Percentiles rank a stretch among this genome's conserved stretches.
Conservation (phyloP, 129 eudicot genomes). For the Helichrysum umbraculigerum region DNA sequence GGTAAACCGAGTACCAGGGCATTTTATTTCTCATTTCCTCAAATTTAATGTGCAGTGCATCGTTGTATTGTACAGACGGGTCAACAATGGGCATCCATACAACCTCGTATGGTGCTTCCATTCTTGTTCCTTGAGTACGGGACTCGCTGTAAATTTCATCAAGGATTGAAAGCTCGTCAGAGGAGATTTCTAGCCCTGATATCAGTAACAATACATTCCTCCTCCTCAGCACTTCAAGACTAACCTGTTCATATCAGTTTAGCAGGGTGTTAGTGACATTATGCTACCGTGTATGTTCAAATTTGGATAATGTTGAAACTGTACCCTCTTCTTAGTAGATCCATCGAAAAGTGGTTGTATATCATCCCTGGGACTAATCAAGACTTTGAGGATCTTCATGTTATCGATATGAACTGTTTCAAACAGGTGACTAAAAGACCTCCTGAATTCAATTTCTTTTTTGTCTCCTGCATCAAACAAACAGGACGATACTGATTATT, state of each 20-base stretch:
- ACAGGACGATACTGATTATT: neutral
- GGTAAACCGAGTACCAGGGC: slow-evolving; percentile 64
- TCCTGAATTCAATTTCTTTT: slow-evolving; percentile 46
- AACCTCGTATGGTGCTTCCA: slow-evolving; percentile 41
- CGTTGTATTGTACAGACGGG: slow-evolving; percentile 36
- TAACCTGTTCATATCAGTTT: slow-evolving; percentile 41
- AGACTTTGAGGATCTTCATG: slow-evolving; percentile 53
- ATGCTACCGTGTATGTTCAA: neutral
- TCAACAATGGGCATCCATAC: slow-evolving; percentile 64
- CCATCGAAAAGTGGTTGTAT: slow-evolving; percentile 63
- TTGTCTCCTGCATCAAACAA: slow-evolving; percentile 51
- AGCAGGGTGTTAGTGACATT: slow-evolving; percentile 9
- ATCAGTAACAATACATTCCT: slow-evolving; percentile 64
- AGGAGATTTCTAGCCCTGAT: slow-evolving; percentile 51
- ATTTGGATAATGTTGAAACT: neutral
- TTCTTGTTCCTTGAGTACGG: slow-evolving; percentile 35
- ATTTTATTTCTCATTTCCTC: slow-evolving; percentile 42
- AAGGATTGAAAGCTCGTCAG: slow-evolving; percentile 48
- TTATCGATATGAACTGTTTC: slow-evolving; percentile 64
- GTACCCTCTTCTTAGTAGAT: slow-evolving; percentile 48
- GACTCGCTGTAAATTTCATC: slow-evolving; percentile 52
- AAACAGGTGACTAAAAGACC: slow-evolving; percentile 40
- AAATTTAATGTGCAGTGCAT: slow-evolving; percentile 33
- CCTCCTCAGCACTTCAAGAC: slow-evolving; percentile 54
- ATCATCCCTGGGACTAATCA: slow-evolving; percentile 53